Evolutionary conservation across 2,329 filamentous ascomycete species (phyloP).

Genomic region (Fonsecaea nubica): DNA sequence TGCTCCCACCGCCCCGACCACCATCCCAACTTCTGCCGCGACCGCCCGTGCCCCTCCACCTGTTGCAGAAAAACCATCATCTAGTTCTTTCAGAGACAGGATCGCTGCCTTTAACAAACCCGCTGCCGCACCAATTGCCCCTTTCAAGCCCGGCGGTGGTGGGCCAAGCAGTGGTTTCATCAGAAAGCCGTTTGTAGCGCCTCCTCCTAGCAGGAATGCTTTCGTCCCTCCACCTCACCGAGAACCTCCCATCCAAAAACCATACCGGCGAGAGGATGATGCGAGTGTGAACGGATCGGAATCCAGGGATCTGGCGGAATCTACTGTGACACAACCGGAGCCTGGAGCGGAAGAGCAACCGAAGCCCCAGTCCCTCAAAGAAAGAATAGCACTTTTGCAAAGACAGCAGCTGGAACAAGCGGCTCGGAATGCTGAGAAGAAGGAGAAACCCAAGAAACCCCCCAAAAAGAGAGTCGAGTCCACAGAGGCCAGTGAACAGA

Average conservation of each 20-base stretch:
- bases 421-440: conserved; percentile 81
- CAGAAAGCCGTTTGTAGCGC: conserved; percentile 96
- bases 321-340: conserved; percentile 50
- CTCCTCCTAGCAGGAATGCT: conserved; percentile 89
- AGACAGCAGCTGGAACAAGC: conserved; percentile 93
- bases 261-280: conserved; percentile 88
- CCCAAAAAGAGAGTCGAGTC: conserved; percentile 68
- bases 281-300: conserved; percentile 58
- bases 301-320: conserved; percentile 37
- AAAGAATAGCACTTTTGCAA: conserved; percentile 91
- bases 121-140: conserved; percentile 82
- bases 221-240: conserved; percentile 75
- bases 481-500: conserved; percentile 41
- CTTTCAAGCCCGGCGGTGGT: conserved; percentile 78
- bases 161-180: conserved; percentile 71
- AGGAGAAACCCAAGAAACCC: conserved; percentile 84
- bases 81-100: conserved; percentile 86
- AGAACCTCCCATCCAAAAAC: conserved; percentile 72
- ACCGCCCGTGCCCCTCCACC: conserved; percentile 61
- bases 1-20: conserved; percentile 42
- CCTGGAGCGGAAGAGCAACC: conserved; percentile 76
- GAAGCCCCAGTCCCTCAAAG: conserved; percentile 91
- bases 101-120: conserved; percentile 97
- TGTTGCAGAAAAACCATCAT: conserved; percentile 73
- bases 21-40: conserved; percentile 44